Evolutionary conservation across 352 stramenopile genomes (phyloP), one percentile per base, ranked within the genome.

Genomic region (Globisporangium heterothallicum): DNA sequence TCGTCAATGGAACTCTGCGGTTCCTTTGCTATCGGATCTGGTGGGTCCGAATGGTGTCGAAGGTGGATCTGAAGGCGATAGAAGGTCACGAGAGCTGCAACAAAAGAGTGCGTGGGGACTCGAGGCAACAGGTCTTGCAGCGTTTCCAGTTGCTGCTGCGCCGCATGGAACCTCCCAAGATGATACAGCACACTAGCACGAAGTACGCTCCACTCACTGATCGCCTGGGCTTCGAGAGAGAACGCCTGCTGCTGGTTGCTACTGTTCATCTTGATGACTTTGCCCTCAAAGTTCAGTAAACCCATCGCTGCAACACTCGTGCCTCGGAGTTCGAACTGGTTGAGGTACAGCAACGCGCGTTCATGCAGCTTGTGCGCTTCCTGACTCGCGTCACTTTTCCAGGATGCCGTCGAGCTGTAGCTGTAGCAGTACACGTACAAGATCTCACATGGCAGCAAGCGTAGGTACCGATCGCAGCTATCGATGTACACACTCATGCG

Each of bases 371-470:
- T 1, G 10, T 24, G 30, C 30, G 42, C 32, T 16, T 46, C 29
- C n/a, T 42, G 16, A 29, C 19, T 53, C 18, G 29, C 49, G 29
- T n/a, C 3, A 12, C 25, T 24, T n/a, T 26, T 46, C 41, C 41
- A 18, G 9, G 22, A 13, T n/a, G 48, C 43, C n/a, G 42, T 42
- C 3, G 27, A 48, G 18, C 13, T 42, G 18, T 52, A 58, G 25
- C 51, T 73, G 18, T 53, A 57, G 47, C 57, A 70, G 41, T 70
- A 62, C 3, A 79, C 49, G 35, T 77, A 77, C 24, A 79, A 30
- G 3, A 77, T 44, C 48, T 79, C 70, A 51, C 50, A 65, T 0
- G 70, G 70, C 18, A 79, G 38, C 16, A 77, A 34, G 24, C 51
- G 32, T 22, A 79, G 24, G 13, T 66, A 68, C 36, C 57, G 56